phyloP scores from a whole-genome alignment of 192 early-diverging fungal genomes.

The Lobosporangium transversale region DNA sequence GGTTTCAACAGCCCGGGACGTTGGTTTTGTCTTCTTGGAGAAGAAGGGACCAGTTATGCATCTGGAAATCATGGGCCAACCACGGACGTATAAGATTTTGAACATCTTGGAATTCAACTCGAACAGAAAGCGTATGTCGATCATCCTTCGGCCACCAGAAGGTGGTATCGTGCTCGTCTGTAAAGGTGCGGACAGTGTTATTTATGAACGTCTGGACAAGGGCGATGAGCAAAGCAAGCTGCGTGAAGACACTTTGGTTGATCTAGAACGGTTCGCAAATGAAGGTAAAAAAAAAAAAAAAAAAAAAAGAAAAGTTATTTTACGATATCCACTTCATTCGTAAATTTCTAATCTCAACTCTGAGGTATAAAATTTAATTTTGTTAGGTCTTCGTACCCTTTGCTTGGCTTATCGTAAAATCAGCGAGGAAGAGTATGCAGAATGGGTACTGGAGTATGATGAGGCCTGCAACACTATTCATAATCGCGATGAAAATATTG shows the following conservation, averaged over 20 bases:
- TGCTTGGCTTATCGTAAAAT: slow-evolving; percentile 84
- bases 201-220: slow-evolving; percentile 81
- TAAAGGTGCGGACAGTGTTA: slow-evolving; percentile 96
- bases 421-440: slow-evolving; percentile 71
- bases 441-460: slow-evolving; percentile 78
- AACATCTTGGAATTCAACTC: slow-evolving; percentile 92
- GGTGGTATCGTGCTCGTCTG: slow-evolving; percentile 81
- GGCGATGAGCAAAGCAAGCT: slow-evolving; percentile 71
- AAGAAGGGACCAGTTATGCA: slow-evolving; percentile 74
- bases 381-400: slow-evolving; percentile 85
- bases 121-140: slow-evolving; percentile 96
- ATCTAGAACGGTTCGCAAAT: slow-evolving; percentile 90
- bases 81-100: slow-evolving; percentile 69
- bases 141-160: slow-evolving; percentile 82
- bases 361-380: too few species aligned
- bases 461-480: slow-evolving; percentile 77
- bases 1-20: slow-evolving; percentile 84
- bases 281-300: slow-evolving; percentile 55
- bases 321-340: too few species aligned
- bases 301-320: too few species aligned
- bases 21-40: slow-evolving; percentile 84
- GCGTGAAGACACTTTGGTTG: slow-evolving; percentile 71
- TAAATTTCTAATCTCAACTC: too few species aligned
- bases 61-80: slow-evolving; percentile 81
- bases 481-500: slow-evolving; percentile 85